phyloP scores from a whole-genome alignment of 306 rosid genomes.

The Medicago arabica region DNA sequence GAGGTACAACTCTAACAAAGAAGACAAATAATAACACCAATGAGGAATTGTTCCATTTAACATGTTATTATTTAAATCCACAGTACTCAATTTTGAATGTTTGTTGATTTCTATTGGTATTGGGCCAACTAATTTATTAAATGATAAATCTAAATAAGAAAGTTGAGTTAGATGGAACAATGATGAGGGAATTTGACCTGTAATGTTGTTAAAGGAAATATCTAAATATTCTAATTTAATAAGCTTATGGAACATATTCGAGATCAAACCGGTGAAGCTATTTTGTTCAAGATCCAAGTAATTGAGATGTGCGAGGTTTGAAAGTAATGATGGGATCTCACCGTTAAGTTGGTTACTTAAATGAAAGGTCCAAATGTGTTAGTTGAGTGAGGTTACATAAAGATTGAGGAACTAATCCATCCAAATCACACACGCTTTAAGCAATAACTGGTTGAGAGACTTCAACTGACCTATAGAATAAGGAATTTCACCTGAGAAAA shows the following conservation, averaged over 20 bases:
- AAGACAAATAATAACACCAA: not conserved
- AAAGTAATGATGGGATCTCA: not conserved
- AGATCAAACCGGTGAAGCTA: not conserved
- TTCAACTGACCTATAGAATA: not conserved
- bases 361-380: not conserved
- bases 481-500: conserved; percentile 3
- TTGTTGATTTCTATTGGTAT: not conserved
- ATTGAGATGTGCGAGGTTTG: not conserved
- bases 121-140: not conserved
- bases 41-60: not conserved
- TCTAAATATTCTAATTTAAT: not conserved
- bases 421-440: not conserved
- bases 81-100: not conserved
- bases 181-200: conserved; percentile 23
- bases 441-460: not conserved
- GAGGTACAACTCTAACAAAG: not conserved
- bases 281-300: not conserved
- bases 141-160: fast-evolving
- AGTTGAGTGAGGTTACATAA: conserved; percentile 17
- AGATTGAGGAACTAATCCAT: not conserved
- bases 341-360: conserved; percentile 5
- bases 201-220: too few relatives aligned
- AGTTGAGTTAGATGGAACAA: conserved; percentile 16
- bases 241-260: not conserved
- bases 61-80: not conserved